Evolutionary conservation across 139 green algal genomes (phyloP).

Genomic region (Chlorella sp.): DNA sequence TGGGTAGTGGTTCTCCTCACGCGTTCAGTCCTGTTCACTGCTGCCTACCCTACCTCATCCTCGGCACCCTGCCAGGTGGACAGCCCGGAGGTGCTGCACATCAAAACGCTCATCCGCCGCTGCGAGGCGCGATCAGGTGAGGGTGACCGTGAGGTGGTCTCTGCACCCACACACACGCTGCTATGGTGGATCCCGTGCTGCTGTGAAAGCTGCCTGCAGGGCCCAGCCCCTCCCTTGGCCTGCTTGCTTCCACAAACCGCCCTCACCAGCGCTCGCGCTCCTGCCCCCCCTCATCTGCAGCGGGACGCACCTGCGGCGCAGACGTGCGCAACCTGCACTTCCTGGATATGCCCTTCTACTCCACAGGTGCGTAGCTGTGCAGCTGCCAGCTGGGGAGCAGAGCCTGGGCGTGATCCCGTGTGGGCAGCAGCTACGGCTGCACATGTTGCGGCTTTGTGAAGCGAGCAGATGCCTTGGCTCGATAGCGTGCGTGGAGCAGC

Average conservation of each 20-base stretch:
- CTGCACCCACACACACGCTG: too few species aligned
- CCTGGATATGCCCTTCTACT: slow-evolving; percentile 44
- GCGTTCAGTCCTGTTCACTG: too few species aligned
- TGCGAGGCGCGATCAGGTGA: slow-evolving; percentile 21
- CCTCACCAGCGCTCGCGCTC: too few species aligned
- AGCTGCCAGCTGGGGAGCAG: neutral
- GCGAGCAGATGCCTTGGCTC: too few species aligned
- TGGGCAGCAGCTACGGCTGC: too few species aligned
- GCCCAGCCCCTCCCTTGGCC: too few species aligned
- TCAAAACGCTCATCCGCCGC: slow-evolving; percentile 36
- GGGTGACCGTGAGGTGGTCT: neutral
- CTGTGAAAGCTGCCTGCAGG: neutral
- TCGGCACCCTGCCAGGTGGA: slow-evolving; percentile 34
- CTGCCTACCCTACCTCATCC: too few species aligned
- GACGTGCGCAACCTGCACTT: neutral
- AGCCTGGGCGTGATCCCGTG: too few species aligned
- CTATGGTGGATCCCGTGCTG: neutral
- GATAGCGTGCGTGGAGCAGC: too few species aligned
- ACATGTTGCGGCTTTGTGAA: too few species aligned
- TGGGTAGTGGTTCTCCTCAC: too few species aligned
- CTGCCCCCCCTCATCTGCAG: slow-evolving; percentile 7
- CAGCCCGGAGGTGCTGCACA: neutral
- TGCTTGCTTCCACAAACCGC: too few species aligned
- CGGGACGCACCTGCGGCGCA: slow-evolving; percentile 30
- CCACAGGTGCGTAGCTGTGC: neutral